A percentile compares a stretch with the other conserved stretches of the same genome.
phyloP scores from a whole-genome alignment of 2,329 filamentous ascomycete genomes.

The Trichoderma atrobrunneum region DNA sequence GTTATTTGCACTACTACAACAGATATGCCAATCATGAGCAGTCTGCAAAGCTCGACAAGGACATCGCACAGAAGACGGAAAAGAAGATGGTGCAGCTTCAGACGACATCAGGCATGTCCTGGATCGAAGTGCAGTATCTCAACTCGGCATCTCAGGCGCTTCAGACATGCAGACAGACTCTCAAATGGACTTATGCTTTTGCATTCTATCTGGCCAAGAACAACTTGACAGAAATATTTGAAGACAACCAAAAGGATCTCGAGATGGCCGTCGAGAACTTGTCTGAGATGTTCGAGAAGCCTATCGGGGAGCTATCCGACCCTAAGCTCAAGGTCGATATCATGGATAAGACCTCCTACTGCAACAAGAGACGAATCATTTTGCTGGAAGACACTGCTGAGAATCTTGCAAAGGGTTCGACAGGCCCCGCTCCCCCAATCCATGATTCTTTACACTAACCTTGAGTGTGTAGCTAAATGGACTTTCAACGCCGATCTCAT shows the following conservation, averaged over 20 bases:
- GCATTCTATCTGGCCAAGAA: conserved; percentile 96
- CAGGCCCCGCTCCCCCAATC: too few relatives aligned
- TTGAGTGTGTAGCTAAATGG: conserved; percentile 41
- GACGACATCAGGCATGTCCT: conserved; percentile 90
- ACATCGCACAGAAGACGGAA: conserved; percentile 93
- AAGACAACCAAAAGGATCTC: conserved; percentile 97
- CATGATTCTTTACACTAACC: conserved; percentile 26
- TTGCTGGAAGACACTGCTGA: conserved; percentile 89
- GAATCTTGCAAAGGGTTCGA: conserved; percentile 77
- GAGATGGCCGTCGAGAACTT: conserved; percentile 96
- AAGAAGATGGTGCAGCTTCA: conserved; percentile 99
- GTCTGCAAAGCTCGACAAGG: conserved; percentile 92
- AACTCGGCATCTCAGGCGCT: conserved; percentile 89
- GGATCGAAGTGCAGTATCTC: conserved; percentile 98
- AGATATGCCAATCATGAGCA: conserved; percentile 98
- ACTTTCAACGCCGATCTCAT: conserved; percentile 38
- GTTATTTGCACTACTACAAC: conserved; percentile 99
- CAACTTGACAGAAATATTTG: conserved; percentile 95
- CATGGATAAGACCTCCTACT: conserved; percentile 97
- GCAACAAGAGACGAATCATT: conserved; percentile 87
- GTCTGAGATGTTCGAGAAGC: conserved; percentile 99
- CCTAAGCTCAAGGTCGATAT: conserved; percentile 96
- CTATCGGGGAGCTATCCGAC: conserved; percentile 77
- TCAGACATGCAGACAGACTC: conserved; percentile 93
- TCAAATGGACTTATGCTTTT: conserved; percentile 99